Base-by-base conservation (phyloP, 352 stramenopile genomes). In the Phytopythium delawarense region DNA sequence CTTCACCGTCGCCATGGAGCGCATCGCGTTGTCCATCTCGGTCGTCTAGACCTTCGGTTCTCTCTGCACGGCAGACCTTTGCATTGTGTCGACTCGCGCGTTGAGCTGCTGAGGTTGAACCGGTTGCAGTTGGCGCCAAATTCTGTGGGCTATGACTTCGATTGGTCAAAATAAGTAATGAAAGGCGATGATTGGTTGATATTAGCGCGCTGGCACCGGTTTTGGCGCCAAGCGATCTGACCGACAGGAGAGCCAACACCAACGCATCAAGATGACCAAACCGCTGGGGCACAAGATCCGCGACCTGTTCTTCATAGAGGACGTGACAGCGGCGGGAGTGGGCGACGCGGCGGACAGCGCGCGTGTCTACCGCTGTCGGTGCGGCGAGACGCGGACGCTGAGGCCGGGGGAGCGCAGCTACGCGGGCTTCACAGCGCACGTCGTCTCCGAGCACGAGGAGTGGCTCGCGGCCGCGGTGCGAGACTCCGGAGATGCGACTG, bases 1-100 rank as follows among this genome's bases (percentile, higher is more conserved):
- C 9, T 92, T 92, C 63, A 76, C 90, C 54, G 64, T 86, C 20
- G 81, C 83, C 35, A 92, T 92, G 83, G 79, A 92, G 66, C 79
- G 80, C 58, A 81, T 92, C 59, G 63, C 74, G 60, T 60, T 81
- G 39, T 69, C 75, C 25, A 64, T 80, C 32, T 71, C 76, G 12
- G 59, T 82, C 30, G 73, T 80, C 48, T 84, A 59, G 34, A 16
- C 21, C 6, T 7, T 7, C 28, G 28, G 28, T 4, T 7, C 28
- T 32, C 28, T 32, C 28, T 7, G 0, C 28, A 7, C 28, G 28
- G 28, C 28, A 32, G 28, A 32, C 5, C 28, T 32, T 32, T 21
- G 15, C 40, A 44, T 44, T 21, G 40, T 35, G 48, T 40, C 9
- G 9, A 16, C 35, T 40, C 35, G 35, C 28, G 28, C 28, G 21